Percentiles rank a stretch among this genome's conserved stretches.
Evolutionary conservation across 495 filamentous ascomycete genomes (phyloP).

Genomic region (Aspergillus indologenus): DNA sequence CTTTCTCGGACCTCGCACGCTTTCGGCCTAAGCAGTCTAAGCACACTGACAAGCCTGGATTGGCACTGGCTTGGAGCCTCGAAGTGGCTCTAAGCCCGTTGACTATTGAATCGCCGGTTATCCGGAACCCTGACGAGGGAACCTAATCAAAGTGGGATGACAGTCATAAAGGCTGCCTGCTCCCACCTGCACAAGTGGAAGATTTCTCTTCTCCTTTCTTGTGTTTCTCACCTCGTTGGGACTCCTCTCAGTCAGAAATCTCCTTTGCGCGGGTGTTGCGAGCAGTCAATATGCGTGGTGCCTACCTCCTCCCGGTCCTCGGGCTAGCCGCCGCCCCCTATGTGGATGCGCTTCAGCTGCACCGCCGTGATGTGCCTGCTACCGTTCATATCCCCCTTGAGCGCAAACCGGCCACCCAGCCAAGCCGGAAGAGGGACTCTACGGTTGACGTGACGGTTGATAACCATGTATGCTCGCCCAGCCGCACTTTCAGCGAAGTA

Average conservation of each 20-base stretch:
- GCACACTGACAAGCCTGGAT: not conserved
- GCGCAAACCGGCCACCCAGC: conserved; percentile 32
- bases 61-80: not conserved
- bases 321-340: conserved; percentile 15
- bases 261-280: too few species aligned
- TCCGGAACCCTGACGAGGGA: not conserved
- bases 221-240: too few species aligned
- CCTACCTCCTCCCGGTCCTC: conserved; percentile 15
- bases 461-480: conserved; percentile 15
- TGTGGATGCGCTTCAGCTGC: conserved; percentile 24
- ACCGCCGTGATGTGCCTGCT: conserved; percentile 32
- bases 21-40: not conserved
- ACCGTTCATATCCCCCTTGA: conserved; percentile 49
- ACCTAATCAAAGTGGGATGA: not conserved
- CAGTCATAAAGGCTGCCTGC: conserved; percentile 1
- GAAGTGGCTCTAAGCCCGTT: too few species aligned
- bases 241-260: too few species aligned
- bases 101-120: not conserved
- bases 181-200: too few species aligned
- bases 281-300: conserved; percentile 13
- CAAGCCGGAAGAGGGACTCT: conserved; percentile 37
- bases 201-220: too few species aligned
- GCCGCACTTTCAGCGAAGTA: not conserved
- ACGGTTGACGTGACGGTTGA: conserved; percentile 22
- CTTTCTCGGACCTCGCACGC: not conserved